Evolutionary conservation across 352 stramenopile genomes (phyloP).

Genomic region (Phytopythium chamaehyphon): DNA sequence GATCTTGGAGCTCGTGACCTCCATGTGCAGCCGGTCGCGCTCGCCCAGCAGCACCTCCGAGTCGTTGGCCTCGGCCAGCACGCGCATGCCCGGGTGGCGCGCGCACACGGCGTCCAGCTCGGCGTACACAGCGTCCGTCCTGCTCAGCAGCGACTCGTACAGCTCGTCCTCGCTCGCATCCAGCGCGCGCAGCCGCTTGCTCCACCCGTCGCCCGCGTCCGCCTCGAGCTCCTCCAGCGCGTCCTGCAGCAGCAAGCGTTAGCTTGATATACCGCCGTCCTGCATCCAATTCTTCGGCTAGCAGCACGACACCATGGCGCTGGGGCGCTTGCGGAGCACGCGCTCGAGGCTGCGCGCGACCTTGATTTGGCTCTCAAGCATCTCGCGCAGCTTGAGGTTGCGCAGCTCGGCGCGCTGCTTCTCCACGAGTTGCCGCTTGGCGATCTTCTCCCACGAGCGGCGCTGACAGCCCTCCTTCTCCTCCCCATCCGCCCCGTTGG

Average conservation of each 20-base stretch:
- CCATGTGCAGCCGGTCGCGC: constrained; percentile 23
- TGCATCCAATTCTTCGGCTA: background rate
- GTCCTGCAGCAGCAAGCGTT: background rate
- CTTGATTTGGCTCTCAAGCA: constrained; percentile 41
- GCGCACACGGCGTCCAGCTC: constrained; percentile 26
- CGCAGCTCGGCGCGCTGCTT: constrained; percentile 20
- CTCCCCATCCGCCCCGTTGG: too few species aligned
- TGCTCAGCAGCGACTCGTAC: constrained; percentile 18
- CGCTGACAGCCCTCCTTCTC: background rate
- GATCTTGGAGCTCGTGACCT: constrained; percentile 37
- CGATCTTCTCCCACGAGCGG: constrained; percentile 22
- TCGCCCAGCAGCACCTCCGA: constrained; percentile 22
- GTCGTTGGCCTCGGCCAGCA: constrained; percentile 22
- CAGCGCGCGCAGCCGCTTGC: constrained; percentile 2
- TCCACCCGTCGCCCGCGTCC: background rate
- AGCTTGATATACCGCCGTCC: background rate
- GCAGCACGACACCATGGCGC: background rate
- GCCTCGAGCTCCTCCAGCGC: constrained; percentile 1
- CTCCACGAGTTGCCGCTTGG: constrained; percentile 18
- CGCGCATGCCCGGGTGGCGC: constrained; percentile 20
- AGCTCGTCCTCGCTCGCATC: constrained; percentile 13
- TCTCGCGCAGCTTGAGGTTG: constrained; percentile 21
- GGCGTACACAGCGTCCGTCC: constrained; percentile 25
- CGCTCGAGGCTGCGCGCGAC: constrained; percentile 44
- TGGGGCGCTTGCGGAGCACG: constrained; percentile 27